Base-by-base conservation (phyloP, 768 basidiomycete genomes). In the Chalciporus chontae region DNA sequence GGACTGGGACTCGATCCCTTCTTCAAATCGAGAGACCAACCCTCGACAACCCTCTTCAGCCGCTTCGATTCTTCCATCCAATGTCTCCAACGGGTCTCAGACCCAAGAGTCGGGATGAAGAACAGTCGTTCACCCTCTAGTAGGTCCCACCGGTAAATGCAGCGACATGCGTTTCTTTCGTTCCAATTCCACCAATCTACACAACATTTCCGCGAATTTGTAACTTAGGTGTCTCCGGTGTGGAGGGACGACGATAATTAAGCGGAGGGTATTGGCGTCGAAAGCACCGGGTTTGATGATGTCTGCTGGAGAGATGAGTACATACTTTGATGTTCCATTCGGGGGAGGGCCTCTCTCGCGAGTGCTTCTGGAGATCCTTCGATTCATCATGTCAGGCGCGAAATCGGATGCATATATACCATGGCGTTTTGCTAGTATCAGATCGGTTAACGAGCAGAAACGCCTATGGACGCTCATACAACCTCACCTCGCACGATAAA, bases 251-350 rank as follows among this genome's bases (percentile, higher is more conserved):
- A 55, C 5, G n/a, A 34, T 8, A 19, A 15, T 41, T n/a, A 40
- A 11, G 2, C 47, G 26, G 26, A 55, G 3, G 4, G 29, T 40
- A 11, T 59, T 51, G 15, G 60, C 50, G 38, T 52, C 45, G 37
- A 66, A 66, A 0, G 15, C 39, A 8, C 58, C 64, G 0, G 54
- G 47, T 44, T 59, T 43, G 26, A 63, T 26, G 43, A 59, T 50
- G n/a, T n/a, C n/a, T n/a, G n/a, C n/a, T n/a, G n/a, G n/a, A n/a
- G n/a, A n/a, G n/a, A n/a, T n/a, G n/a, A n/a, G n/a, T 26, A 37
- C 57, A 31, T 31, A 45, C 47, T 17, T 55, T 54, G 40, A 63
- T 62, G 50, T 58, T 55, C 60, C 57, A 62, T 15, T 51, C 48
- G 3, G 24, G 27, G 2, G 31, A 47, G 24, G 62, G 4, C 49